These are phyloP conservation scores for Polytrichum formosum DNA, from an alignment of 225 moss, liverwort and hornwort genomes.

Conservation along the genomic window DNA sequence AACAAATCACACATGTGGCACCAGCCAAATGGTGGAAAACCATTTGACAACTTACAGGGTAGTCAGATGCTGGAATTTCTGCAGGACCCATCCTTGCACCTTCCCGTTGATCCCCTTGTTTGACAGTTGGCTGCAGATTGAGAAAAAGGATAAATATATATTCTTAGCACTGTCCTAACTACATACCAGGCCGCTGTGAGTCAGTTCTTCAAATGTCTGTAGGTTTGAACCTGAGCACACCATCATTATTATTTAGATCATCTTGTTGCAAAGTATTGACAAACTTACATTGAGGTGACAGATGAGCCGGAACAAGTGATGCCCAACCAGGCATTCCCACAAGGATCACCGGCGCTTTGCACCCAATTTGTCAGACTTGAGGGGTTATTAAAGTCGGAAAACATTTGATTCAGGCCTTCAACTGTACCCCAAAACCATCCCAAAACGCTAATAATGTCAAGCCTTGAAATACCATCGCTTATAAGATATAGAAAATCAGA, in stretches of 20 bases:
- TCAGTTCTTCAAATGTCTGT: not conserved
- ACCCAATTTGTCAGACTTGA: constrained; percentile 45
- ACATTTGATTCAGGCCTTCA: constrained; percentile 36
- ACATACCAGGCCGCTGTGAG: not conserved
- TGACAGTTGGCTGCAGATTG: constrained; percentile 33
- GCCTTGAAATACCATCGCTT: too few relatives aligned
- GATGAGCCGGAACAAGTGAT: constrained; percentile 32
- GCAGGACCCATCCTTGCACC: constrained; percentile 47
- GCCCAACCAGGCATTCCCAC: constrained; percentile 42
- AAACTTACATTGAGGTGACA: constrained; percentile 44
- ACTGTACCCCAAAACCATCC: constrained; percentile 28
- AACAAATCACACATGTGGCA: too few relatives aligned
- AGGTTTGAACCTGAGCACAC: not conserved
- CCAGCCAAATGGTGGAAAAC: too few relatives aligned
- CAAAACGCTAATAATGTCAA: not conserved
- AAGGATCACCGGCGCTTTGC: constrained; percentile 57
- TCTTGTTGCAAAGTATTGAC: too few relatives aligned
- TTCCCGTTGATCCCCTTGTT: constrained; percentile 34
- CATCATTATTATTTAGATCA: too few relatives aligned
- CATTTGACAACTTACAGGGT: constrained; percentile 27
- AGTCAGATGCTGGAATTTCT: constrained; percentile 31
- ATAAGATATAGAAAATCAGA: too few relatives aligned
- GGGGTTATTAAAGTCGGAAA: constrained; percentile 28
- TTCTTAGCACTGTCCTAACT: too few relatives aligned
- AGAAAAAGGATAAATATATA: too few relatives aligned